A percentile compares a stretch with the other conserved stretches of the same genome.
These are phyloP conservation scores for Bretziella fagacearum DNA, from an alignment of 2,329 filamentous ascomycete species.

Conservation along the genomic window DNA sequence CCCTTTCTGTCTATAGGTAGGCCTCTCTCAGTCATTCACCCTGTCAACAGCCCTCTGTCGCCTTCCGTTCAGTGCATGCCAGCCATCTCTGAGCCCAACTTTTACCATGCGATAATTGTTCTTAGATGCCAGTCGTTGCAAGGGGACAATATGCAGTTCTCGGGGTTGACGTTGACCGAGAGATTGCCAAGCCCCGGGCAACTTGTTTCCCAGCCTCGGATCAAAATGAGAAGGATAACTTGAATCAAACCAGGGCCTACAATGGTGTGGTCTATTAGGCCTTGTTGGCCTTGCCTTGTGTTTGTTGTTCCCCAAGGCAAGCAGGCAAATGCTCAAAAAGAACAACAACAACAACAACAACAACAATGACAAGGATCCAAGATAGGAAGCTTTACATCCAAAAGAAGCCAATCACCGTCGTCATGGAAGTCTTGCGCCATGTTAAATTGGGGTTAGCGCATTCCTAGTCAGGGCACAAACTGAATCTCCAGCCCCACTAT, in stretches of 20 bases:
- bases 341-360: not conserved
- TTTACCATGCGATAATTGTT: not conserved
- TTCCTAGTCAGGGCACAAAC: slow-evolving; percentile 1
- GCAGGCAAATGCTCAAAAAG: too few species aligned
- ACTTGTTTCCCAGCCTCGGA: not conserved
- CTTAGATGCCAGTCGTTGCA: not conserved
- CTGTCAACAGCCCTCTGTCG: not conserved
- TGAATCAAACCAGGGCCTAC: not conserved
- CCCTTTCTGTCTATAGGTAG: too few species aligned
- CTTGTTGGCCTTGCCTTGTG: too few species aligned
- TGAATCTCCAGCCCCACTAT: not conserved
- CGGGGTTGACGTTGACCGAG: not conserved
- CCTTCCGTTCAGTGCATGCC: not conserved
- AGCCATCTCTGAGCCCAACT: not conserved
- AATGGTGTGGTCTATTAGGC: too few species aligned
- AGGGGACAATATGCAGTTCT: not conserved
- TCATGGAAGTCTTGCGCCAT: slow-evolving; percentile 2
- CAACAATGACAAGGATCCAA: not conserved
- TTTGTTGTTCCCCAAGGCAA: too few species aligned
- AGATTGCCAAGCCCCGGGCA: not conserved
- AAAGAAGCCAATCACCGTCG: not conserved
- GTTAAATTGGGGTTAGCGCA: not conserved
- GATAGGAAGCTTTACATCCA: not conserved
- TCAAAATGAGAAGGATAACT: not conserved
- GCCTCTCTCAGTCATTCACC: not conserved